Evolutionary conservation across 2,329 filamentous ascomycete genomes (phyloP), one percentile per base, ranked within the genome.

Genomic region (Alternaria incomplexa): DNA sequence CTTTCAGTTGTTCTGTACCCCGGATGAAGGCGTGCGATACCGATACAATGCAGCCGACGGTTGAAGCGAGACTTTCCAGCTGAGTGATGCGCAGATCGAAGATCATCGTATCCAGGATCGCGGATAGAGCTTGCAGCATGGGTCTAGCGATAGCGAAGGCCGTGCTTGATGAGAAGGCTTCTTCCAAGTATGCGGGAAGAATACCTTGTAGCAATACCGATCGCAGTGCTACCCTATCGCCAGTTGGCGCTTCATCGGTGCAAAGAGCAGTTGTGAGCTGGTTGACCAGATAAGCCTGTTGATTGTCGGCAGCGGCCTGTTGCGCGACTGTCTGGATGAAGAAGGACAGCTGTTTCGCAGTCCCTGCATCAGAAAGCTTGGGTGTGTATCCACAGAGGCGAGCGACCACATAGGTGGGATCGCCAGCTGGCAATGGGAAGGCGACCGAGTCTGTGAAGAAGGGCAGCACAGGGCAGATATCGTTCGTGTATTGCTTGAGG

Each of bases 361-460:
- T 82, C 61, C 84, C 83, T 8, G 78, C 65, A 23, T 85, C 81
- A 4, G 75, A 76, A 3, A 89, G 77, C 66, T 86, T 88, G 1
- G 85, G 80, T 12, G 83, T 84, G 63, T 90, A 90, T 47, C 86
- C 84, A 66, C 86, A 87, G 30, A 90, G 78, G 61, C 84, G 84
- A 9, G 86, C 88, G 5, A 89, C 85, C 23, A 90, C 87, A 71
- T 90, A 90, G 0, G 83, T 85, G 2, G 88, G 88, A 70, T 90
- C 88, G 2, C 79, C 81, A 3, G 83, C 82, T 6, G 88, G 88
- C 5, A 90, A 79, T 3, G 88, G 88, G 71, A 90, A 90, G 0
- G 83, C 82, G 2, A 82, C 79, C 2, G 87, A 87, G 66, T 89
- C 85, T 2, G 85, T 88, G 75, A 89, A 90, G 80, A 89, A 90